Conservation (phyloP, 805 yeast species). For the Kodamaea fukazawae region DNA sequence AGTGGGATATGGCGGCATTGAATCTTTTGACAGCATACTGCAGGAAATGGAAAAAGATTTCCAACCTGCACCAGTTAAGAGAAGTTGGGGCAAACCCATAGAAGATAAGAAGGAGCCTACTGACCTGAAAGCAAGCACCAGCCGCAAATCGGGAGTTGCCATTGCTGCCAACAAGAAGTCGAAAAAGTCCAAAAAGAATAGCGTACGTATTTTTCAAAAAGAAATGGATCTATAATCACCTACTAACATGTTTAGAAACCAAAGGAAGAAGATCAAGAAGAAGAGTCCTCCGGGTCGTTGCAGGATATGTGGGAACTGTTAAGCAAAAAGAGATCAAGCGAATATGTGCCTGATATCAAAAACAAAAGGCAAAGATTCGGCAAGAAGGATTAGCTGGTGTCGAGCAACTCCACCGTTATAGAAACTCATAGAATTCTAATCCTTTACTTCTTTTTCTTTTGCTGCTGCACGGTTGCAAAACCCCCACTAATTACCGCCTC, state of each 20-base stretch:
- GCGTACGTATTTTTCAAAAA: not conserved
- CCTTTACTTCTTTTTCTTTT: constrained; percentile 6
- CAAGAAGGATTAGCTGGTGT: constrained; percentile 1
- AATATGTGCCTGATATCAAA: constrained; percentile 14
- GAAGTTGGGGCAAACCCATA: constrained; percentile 17
- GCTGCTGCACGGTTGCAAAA: not conserved
- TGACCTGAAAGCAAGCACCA: not conserved
- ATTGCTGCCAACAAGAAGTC: no score
- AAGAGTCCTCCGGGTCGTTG: constrained; percentile 11
- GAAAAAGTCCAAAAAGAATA: not conserved
- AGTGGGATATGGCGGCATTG: constrained; percentile 43
- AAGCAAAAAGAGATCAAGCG: constrained; percentile 11
- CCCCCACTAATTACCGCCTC: constrained; percentile 54
- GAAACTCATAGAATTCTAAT: not conserved
- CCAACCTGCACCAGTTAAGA: constrained; percentile 11
- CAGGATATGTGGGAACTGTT: constrained; percentile 9
- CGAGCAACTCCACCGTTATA: not conserved
- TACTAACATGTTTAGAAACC: constrained; percentile 1
- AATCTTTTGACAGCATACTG: constrained; percentile 20
- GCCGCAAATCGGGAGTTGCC: no score
- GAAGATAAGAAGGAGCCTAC: constrained; percentile 2
- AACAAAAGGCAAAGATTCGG: constrained; percentile 15
- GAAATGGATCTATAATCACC: constrained; percentile 1
- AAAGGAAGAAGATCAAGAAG: not conserved
- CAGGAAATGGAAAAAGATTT: constrained; percentile 14